A percentile compares a stretch with the other conserved stretches of the same genome.
Conservation (phyloP, 2,329 filamentous ascomycete species). For the Albophoma yamanashiensis region DNA sequence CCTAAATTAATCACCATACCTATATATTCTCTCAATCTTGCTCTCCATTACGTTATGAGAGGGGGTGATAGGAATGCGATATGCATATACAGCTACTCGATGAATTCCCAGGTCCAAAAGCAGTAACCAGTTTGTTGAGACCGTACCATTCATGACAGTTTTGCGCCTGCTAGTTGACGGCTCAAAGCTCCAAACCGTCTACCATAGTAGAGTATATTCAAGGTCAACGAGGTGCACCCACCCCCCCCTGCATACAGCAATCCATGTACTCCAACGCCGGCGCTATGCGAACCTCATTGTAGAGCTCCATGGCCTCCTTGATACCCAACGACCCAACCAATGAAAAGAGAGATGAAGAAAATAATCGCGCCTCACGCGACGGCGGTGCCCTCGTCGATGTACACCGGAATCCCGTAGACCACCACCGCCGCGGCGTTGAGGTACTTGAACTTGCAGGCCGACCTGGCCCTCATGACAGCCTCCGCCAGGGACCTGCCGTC, state of each 20-base stretch:
- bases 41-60: no score
- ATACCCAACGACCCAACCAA: not conserved
- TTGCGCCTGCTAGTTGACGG: not conserved
- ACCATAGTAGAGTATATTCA: not conserved
- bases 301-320: not conserved
- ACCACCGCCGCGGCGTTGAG: slow-evolving; percentile 89
- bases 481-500: slow-evolving; percentile 54
- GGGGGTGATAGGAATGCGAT: no score
- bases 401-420: slow-evolving; percentile 91
- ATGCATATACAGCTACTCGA: not conserved
- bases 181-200: no score
- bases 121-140: no score
- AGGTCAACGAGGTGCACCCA: not conserved
- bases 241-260: not conserved
- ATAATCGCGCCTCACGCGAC: slow-evolving; percentile 1
- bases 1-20: no score
- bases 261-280: not conserved
- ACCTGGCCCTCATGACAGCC: slow-evolving; percentile 65
- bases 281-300: not conserved
- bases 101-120: not conserved
- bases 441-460: slow-evolving; percentile 79
- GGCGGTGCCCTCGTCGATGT: slow-evolving; percentile 37
- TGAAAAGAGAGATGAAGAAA: no score
- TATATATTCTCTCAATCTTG: no score
- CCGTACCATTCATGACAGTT: not conserved